These are phyloP conservation scores for Austroboletus novae-zelandiae DNA, from an alignment of 1,284 basidiomycete genomes.

Conservation along the genomic window DNA sequence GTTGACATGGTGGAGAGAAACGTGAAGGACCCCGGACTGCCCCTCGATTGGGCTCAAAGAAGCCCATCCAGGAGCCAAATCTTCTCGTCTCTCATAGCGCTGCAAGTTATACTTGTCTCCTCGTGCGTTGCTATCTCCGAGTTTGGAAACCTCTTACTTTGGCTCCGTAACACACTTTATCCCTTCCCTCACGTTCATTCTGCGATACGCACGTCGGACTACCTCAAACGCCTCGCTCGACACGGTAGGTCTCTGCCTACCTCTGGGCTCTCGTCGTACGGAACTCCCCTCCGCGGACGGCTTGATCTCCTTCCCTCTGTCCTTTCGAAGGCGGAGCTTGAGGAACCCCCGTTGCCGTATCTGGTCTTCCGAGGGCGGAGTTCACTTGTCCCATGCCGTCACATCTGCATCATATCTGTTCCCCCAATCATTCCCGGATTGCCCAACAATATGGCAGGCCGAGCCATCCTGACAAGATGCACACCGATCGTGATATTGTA, in stretches of 20 bases:
- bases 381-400: constrained; percentile 7
- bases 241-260: not conserved
- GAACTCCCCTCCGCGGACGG: constrained; percentile 27
- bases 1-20: constrained; percentile 13
- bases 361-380: constrained; percentile 11
- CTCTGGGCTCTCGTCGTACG: not conserved
- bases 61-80: constrained; percentile 6
- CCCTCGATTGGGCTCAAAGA: constrained; percentile 5
- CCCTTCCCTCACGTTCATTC: constrained; percentile 23
- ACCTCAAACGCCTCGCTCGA: constrained; percentile 5
- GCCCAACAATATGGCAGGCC: not conserved
- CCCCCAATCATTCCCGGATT: not conserved
- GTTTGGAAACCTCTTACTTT: constrained; percentile 11
- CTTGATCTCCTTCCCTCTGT: constrained; percentile 19
- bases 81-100: constrained; percentile 25
- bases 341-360: constrained; percentile 13
- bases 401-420: not conserved
- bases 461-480: not conserved
- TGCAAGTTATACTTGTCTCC: constrained; percentile 17
- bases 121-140: constrained; percentile 23
- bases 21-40: constrained; percentile 15
- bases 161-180: constrained; percentile 14
- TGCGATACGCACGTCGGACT: constrained; percentile 15
- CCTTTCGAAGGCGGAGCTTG: constrained; percentile 17
- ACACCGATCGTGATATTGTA: not conserved